phyloP scores from a whole-genome alignment of 371 early-diverging fungal species.

The Apophysomyces sp. region DNA sequence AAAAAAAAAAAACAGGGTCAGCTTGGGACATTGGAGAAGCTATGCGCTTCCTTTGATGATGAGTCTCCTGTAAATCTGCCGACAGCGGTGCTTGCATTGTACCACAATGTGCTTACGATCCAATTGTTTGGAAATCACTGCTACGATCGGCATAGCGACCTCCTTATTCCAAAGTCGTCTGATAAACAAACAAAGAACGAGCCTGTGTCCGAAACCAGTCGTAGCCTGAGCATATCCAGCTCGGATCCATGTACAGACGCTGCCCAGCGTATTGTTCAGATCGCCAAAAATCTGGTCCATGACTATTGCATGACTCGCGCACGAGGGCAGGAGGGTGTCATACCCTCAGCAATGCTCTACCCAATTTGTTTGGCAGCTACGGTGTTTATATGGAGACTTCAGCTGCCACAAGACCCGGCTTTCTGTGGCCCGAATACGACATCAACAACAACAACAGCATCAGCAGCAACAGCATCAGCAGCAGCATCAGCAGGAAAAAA shows the following conservation, averaged over 20 bases:
- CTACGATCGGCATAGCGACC: background rate
- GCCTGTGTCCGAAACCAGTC: background rate
- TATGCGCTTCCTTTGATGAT: background rate
- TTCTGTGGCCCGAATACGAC: too few relatives aligned
- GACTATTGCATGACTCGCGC: background rate
- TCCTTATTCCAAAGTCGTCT: background rate
- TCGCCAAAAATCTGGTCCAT: background rate
- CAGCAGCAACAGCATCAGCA: too few relatives aligned
- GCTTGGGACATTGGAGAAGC: background rate
- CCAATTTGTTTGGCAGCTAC: slow-evolving; percentile 13
- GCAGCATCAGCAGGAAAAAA: background rate
- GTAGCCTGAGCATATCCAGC: too few relatives aligned
- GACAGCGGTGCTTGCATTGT: slow-evolving; percentile 14
- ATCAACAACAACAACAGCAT: too few relatives aligned
- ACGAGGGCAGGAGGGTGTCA: slow-evolving; percentile 1
- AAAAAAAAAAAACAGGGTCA: background rate
- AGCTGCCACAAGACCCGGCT: too few relatives aligned
- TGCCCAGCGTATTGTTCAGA: slow-evolving; percentile 5
- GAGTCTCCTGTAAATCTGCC: slow-evolving; percentile 1
- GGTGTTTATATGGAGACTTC: background rate
- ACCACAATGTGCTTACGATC: slow-evolving; percentile 18
- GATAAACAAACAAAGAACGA: background rate
- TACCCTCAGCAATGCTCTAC: slow-evolving; percentile 4
- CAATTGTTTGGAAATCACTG: slow-evolving; percentile 11
- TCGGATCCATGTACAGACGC: slow-evolving; percentile 1